These are phyloP conservation scores for Allium cepa DNA, from an alignment of 106 monocot species.

Conservation along the genomic window DNA sequence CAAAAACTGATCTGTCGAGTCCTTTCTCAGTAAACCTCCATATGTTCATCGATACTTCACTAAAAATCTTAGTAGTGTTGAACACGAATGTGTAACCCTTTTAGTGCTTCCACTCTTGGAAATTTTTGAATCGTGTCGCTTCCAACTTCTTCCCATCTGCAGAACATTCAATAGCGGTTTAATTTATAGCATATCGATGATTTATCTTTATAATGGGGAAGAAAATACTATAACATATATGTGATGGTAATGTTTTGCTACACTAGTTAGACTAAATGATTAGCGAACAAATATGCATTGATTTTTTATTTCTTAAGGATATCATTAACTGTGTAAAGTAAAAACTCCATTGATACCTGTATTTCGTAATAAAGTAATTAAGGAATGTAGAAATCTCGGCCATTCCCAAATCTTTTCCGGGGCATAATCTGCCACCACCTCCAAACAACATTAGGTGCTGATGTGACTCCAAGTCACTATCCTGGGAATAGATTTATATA, in stretches of 20 bases:
- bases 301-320: too few relatives aligned
- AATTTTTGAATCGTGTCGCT: constrained; percentile 36
- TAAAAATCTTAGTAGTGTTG: constrained; percentile 10
- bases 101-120: constrained; percentile 65
- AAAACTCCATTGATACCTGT: constrained; percentile 28
- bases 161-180: not conserved
- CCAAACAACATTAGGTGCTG: constrained; percentile 68
- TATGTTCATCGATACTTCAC: not conserved
- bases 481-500: constrained; percentile 9
- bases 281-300: not conserved
- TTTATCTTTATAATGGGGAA: too few relatives aligned
- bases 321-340: too few relatives aligned
- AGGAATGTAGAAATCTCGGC: constrained; percentile 64
- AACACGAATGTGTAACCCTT: constrained; percentile 34
- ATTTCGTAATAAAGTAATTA: constrained; percentile 68
- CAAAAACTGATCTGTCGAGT: not conserved
- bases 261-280: too few relatives aligned
- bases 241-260: too few relatives aligned
- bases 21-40: not conserved
- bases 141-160: constrained; percentile 70
- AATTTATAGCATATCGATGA: too few relatives aligned
- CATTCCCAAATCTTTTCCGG: constrained; percentile 70
- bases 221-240: too few relatives aligned
- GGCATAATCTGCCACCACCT: constrained; percentile 61
- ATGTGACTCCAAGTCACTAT: constrained; percentile 49